These are phyloP conservation scores for Boehmeria nivea DNA, from an alignment of 306 rosid genomes.

Conservation along the genomic window DNA sequence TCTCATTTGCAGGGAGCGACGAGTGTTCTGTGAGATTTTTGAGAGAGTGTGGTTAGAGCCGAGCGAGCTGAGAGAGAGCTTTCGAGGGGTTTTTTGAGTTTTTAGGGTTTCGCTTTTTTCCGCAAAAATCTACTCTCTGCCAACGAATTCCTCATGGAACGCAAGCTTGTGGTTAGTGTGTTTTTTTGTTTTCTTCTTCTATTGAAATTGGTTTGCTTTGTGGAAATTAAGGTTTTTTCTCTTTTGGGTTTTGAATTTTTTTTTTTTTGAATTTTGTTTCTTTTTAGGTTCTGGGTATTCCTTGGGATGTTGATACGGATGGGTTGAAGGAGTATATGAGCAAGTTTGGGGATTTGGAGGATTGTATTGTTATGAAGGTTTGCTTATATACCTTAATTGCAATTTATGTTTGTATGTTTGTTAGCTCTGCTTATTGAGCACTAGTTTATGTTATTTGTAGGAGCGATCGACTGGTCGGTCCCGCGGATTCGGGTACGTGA, in stretches of 20 bases:
- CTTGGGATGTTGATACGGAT: constrained; percentile 81
- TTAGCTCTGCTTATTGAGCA: neutral
- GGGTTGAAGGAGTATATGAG: constrained; percentile 74
- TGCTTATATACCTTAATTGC: constrained; percentile 13
- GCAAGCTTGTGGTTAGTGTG: constrained; percentile 82
- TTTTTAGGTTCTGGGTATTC: constrained; percentile 62
- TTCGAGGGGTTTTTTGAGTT: constrained; percentile 17
- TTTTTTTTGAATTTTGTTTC: neutral
- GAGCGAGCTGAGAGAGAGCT: constrained; percentile 32
- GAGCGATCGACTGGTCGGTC: constrained; percentile 91
- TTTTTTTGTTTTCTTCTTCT: neutral
- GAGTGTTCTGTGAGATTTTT: constrained; percentile 63
- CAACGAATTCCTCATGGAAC: constrained; percentile 49
- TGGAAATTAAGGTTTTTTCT: neutral
- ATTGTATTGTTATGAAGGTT: constrained; percentile 90
- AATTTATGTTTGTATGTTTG: neutral
- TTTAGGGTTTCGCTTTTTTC: constrained; percentile 35
- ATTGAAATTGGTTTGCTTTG: neutral
- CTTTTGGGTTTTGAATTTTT: neutral
- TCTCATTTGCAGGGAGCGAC: constrained; percentile 77
- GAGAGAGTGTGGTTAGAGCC: constrained; percentile 43
- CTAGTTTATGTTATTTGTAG: constrained; percentile 23
- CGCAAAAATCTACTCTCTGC: too few relatives aligned
- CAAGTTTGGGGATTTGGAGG: constrained; percentile 82
- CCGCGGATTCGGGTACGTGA: constrained; percentile 97